phyloP scores from a whole-genome alignment of 768 basidiomycete genomes.

The Dioszegia crocea region DNA sequence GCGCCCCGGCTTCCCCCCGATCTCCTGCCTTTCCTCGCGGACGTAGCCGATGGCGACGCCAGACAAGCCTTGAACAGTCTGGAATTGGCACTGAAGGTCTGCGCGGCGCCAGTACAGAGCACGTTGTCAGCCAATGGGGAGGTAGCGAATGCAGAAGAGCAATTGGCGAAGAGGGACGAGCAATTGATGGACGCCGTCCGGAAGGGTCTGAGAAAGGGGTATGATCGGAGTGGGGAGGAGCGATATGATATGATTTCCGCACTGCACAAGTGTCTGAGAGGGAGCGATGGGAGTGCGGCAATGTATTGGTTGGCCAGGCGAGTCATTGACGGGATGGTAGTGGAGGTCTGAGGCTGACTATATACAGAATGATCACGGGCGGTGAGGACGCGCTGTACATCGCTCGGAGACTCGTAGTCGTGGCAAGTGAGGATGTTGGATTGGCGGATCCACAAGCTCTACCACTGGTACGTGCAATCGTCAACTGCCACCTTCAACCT shows the following conservation, averaged over 20 bases:
- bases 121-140: background rate
- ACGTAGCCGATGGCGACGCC: conserved; percentile 61
- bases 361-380: conserved; percentile 63
- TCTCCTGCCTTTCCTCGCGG: conserved; percentile 46
- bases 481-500: background rate
- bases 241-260: conserved; percentile 79
- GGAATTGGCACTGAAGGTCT: conserved; percentile 60
- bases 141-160: background rate
- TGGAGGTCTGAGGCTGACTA: background rate
- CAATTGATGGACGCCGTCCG: conserved; percentile 55
- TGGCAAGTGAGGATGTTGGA: conserved; percentile 82
- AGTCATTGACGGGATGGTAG: conserved; percentile 7
- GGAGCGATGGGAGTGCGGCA: conserved; percentile 70
- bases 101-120: conserved; percentile 25
- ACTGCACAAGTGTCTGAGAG: conserved; percentile 76
- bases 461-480: conserved; percentile 57
- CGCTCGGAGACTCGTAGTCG: conserved; percentile 68
- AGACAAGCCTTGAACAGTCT: conserved; percentile 72
- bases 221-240: conserved; percentile 71
- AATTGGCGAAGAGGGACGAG: conserved; percentile 51
- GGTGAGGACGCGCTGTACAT: conserved; percentile 78
- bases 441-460: conserved; percentile 73
- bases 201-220: conserved; percentile 59
- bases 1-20: conserved; percentile 45
- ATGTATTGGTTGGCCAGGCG: conserved; percentile 77